phyloP scores from a whole-genome alignment of 2,329 filamentous ascomycete genomes.

The Ceratocystis smalleyi region DNA sequence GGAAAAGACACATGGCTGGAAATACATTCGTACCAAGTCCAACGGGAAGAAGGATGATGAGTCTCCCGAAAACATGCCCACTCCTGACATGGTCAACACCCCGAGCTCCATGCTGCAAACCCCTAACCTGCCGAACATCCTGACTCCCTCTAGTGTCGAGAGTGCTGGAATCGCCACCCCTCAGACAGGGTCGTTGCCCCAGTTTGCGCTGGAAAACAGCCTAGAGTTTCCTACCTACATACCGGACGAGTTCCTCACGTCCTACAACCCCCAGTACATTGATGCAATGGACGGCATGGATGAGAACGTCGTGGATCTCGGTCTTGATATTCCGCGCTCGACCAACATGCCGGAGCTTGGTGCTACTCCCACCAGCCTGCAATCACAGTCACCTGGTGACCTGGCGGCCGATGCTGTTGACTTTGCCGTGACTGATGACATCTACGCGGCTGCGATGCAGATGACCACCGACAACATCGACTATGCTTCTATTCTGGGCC shows the following conservation, averaged over 20 bases:
- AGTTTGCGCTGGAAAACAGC: constrained; percentile 23
- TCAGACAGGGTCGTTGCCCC: constrained; percentile 31
- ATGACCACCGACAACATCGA: constrained; percentile 21
- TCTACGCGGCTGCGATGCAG: constrained; percentile 44
- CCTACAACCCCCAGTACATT: constrained; percentile 20
- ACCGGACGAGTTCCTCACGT: constrained; percentile 31
- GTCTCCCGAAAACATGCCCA: neutral
- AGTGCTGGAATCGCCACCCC: constrained; percentile 37
- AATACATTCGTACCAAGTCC: constrained; percentile 83
- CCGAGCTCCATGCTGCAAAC: constrained; percentile 36
- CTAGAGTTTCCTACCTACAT: constrained; percentile 37
- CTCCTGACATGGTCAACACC: constrained; percentile 24
- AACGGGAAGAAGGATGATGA: constrained; percentile 49
- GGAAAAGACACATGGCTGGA: constrained; percentile 89
- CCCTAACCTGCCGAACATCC: constrained; percentile 45
- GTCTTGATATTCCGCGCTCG: constrained; percentile 13
- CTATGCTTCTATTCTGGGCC: constrained; percentile 25
- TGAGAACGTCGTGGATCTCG: constrained; percentile 12
- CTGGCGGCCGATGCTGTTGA: constrained; percentile 34
- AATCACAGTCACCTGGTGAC: constrained; percentile 14
- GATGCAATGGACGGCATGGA: constrained; percentile 27
- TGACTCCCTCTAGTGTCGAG: constrained; percentile 43
- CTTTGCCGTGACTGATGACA: constrained; percentile 47
- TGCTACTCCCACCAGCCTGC: constrained; percentile 11
- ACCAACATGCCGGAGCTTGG: constrained; percentile 12